Conservation (phyloP, 306 rosid genomes). For the Carpinus fangiana region DNA sequence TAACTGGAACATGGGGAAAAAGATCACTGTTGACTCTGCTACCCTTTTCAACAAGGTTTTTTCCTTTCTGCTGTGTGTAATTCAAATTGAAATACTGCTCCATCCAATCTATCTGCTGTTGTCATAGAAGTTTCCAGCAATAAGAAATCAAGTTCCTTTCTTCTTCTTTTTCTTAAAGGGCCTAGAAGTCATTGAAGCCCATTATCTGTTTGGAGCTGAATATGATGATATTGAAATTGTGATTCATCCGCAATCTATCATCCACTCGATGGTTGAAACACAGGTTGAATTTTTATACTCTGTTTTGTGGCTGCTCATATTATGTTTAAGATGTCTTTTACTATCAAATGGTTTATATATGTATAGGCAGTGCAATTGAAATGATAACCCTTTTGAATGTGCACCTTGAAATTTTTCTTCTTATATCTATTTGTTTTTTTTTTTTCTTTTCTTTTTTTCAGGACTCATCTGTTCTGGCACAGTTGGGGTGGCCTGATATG, state of each 20-base stretch:
- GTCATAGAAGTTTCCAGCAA: slow-evolving; percentile 16
- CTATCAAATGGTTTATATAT: not conserved
- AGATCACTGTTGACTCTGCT: slow-evolving; percentile 99
- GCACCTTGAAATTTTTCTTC: slow-evolving; percentile 1
- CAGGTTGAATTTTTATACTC: slow-evolving; percentile 57
- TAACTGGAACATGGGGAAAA: slow-evolving; percentile 99
- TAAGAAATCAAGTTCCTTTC: slow-evolving; percentile 4
- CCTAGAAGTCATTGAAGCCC: slow-evolving; percentile 97
- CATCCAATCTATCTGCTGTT: slow-evolving; percentile 13
- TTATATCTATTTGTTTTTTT: not conserved
- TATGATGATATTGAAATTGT: slow-evolving; percentile 88
- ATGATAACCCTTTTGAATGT: slow-evolving; percentile 1
- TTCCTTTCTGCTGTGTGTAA: slow-evolving; percentile 11
- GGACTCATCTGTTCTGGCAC: slow-evolving; percentile 98
- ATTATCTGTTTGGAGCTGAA: slow-evolving; percentile 92
- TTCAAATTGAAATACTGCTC: slow-evolving; percentile 15
- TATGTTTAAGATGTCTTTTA: not conserved
- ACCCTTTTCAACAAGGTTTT: slow-evolving; percentile 95
- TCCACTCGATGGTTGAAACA: slow-evolving; percentile 96
- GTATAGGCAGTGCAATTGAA: slow-evolving; percentile 13
- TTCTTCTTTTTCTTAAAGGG: slow-evolving; percentile 57
- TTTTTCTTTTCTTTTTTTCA: slow-evolving; percentile 31
- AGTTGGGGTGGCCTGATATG: slow-evolving; percentile 99
- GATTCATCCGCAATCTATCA: slow-evolving; percentile 94
- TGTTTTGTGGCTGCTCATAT: not conserved